Evolutionary conservation across 805 yeast species (phyloP).

Genomic region (Torulaspora maleeae): DNA sequence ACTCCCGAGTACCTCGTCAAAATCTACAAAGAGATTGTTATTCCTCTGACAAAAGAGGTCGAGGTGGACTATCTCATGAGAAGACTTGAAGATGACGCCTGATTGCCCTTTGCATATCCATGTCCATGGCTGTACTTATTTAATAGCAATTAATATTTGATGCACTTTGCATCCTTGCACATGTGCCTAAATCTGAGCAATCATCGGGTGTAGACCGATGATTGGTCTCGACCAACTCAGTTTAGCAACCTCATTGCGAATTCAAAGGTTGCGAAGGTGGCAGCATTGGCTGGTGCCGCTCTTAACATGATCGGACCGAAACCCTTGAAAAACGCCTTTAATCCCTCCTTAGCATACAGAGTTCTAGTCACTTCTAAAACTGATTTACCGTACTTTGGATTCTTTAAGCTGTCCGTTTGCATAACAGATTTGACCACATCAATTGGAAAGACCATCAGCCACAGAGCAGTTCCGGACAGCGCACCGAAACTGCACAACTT

Average conservation of each 20-base stretch:
- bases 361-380: slow-evolving; percentile 55
- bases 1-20: slow-evolving; percentile 76
- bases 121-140: neutral
- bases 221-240: slow-evolving; percentile 17
- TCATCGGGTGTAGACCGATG: neutral
- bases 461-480: slow-evolving; percentile 80
- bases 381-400: slow-evolving; percentile 56
- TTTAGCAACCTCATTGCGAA: slow-evolving; percentile 69
- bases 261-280: slow-evolving; percentile 92
- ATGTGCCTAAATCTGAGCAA: neutral
- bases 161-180: neutral
- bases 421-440: slow-evolving; percentile 88
- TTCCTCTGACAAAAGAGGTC: slow-evolving; percentile 91
- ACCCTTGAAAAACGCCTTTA: slow-evolving; percentile 81
- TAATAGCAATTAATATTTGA: neutral
- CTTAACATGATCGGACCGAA: slow-evolving; percentile 87
- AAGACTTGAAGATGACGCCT: slow-evolving; percentile 51
- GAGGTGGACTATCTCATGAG: slow-evolving; percentile 88
- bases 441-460: slow-evolving; percentile 81
- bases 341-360: slow-evolving; percentile 55
- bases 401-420: slow-evolving; percentile 64
- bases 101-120: neutral
- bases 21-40: slow-evolving; percentile 81
- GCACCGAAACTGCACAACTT: slow-evolving; percentile 86
- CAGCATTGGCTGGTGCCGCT: slow-evolving; percentile 98